Conservation (phyloP, 306 rosid species). For the Gleditsia sinensis region DNA sequence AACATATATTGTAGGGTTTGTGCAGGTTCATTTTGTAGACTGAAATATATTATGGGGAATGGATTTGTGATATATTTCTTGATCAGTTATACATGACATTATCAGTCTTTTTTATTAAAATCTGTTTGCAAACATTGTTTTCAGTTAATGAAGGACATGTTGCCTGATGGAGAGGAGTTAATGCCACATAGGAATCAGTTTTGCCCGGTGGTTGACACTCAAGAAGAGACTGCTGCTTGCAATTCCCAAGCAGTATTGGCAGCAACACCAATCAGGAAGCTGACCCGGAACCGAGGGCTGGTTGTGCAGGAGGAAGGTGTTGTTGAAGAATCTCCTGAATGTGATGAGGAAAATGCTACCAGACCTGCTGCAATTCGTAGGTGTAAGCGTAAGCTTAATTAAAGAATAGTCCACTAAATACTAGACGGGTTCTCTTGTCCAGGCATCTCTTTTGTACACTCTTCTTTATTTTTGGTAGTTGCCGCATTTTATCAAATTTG, state of each 20-base stretch:
- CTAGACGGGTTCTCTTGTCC: no score
- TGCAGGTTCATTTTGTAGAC: background rate
- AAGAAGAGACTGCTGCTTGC: conserved; percentile 20
- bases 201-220: conserved; percentile 14
- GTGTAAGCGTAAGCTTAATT: conserved; percentile 52
- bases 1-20: background rate
- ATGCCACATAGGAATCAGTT: conserved; percentile 59
- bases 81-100: no score
- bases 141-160: no score
- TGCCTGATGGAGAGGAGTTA: conserved; percentile 61
- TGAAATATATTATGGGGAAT: background rate
- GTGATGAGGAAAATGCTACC: conserved; percentile 28
- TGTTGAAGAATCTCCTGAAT: conserved; percentile 56
- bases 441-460: no score
- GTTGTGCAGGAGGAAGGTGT: conserved; percentile 52
- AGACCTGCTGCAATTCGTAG: conserved; percentile 43
- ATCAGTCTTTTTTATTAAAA: no score
- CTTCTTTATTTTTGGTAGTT: no score
- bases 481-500: no score
- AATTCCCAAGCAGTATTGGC: conserved; percentile 39
- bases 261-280: conserved; percentile 61
- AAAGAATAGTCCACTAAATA: conserved; percentile 13
- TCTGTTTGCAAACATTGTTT: no score
- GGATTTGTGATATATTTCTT: no score
- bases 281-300: conserved; percentile 59